phyloP scores from a whole-genome alignment of 164 flowering plant species.

The Malania oleifera region DNA sequence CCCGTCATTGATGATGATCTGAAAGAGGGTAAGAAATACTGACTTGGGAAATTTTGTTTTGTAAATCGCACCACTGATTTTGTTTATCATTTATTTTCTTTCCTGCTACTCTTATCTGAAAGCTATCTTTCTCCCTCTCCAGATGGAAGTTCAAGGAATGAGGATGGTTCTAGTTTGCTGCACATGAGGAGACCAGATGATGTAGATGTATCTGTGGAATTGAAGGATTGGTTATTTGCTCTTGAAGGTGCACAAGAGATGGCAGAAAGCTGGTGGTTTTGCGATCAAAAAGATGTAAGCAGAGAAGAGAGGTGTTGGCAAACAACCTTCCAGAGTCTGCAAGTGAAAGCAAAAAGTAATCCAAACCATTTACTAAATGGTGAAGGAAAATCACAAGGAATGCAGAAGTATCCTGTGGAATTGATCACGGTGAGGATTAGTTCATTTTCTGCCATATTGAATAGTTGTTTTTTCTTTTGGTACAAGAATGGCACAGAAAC shows the following conservation, averaged over 20 bases:
- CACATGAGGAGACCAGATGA: conserved; percentile 83
- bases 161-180: conserved; percentile 28
- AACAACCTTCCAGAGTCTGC: conserved; percentile 60
- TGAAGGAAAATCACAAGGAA: conserved; percentile 19
- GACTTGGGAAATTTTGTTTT: background rate
- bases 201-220: conserved; percentile 72
- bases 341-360: conserved; percentile 60
- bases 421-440: conserved; percentile 53
- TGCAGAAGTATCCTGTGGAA: conserved; percentile 60
- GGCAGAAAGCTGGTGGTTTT: conserved; percentile 50
- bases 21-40: conserved; percentile 42
- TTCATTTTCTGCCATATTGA: conserved; percentile 4
- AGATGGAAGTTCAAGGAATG: conserved; percentile 50
- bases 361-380: conserved; percentile 34
- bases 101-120: background rate
- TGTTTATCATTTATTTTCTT: background rate
- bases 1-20: conserved; percentile 36
- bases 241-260: conserved; percentile 80
- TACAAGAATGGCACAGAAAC: too few relatives aligned
- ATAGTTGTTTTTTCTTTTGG: background rate
- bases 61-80: background rate
- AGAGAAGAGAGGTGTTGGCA: conserved; percentile 95
- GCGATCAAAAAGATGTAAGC: conserved; percentile 24
- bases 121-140: conserved; percentile 1
- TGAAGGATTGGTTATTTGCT: conserved; percentile 93